phyloP scores from a whole-genome alignment of 768 basidiomycete species.

The Cyclocybe aegerita region DNA sequence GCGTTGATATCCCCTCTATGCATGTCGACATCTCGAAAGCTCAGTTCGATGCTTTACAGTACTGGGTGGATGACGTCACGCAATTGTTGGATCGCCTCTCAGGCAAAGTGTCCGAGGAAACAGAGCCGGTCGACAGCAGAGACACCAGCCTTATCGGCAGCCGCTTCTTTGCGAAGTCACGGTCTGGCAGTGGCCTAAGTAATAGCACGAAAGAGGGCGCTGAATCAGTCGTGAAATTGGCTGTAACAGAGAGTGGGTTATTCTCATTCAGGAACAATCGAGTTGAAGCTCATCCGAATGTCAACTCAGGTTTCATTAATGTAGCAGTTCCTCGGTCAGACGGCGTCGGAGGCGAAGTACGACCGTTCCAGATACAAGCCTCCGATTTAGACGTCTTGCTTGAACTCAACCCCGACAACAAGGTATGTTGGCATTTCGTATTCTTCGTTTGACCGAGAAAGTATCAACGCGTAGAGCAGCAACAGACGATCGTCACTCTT shows the following conservation, averaged over 20 bases:
- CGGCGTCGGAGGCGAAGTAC: conserved; percentile 18
- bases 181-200: conserved; percentile 37
- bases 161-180: conserved; percentile 67
- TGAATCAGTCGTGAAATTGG: conserved; percentile 51
- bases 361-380: conserved; percentile 57
- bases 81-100: conserved; percentile 61
- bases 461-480: conserved; percentile 36
- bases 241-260: conserved; percentile 28
- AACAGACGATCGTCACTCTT: conserved; percentile 68
- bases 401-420: conserved; percentile 70
- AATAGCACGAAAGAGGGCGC: conserved; percentile 25
- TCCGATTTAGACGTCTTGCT: conserved; percentile 64
- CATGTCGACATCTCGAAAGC: conserved; percentile 61
- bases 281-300: neutral
- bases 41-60: conserved; percentile 75
- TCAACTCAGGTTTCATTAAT: conserved; percentile 33
- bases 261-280: conserved; percentile 22
- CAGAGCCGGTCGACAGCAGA: conserved; percentile 31
- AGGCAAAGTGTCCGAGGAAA: conserved; percentile 9
- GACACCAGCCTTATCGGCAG: conserved; percentile 78
- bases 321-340: conserved; percentile 50
- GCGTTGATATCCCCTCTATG: conserved; percentile 60
- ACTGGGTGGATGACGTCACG: conserved; percentile 84
- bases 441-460: neutral
- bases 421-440: conserved; percentile 40